Percentiles rank a stretch among this genome's conserved stretches.
These are phyloP conservation scores for Canavalia ensiformis DNA, from an alignment of 306 rosid species.

Conservation along the genomic window DNA sequence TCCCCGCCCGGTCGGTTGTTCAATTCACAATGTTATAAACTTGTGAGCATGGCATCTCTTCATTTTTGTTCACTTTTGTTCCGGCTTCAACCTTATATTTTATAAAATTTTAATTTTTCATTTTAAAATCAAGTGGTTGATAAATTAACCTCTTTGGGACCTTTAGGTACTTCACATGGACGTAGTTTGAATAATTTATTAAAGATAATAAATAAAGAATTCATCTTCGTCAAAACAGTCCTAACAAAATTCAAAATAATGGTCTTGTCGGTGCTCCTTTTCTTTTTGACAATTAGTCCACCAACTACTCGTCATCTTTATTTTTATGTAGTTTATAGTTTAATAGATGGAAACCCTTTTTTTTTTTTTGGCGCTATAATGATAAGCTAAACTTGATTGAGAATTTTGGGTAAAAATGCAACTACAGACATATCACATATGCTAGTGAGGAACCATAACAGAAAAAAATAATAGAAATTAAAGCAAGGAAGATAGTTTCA, in stretches of 20 bases:
- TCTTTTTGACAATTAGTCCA: constrained; percentile 25
- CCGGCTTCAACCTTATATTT: neutral
- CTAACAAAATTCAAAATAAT: constrained; percentile 41
- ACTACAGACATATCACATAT: too few relatives aligned
- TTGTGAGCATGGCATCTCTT: neutral
- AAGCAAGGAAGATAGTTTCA: neutral
- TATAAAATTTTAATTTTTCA: neutral
- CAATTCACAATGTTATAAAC: neutral
- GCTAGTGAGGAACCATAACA: neutral
- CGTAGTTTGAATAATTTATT: constrained; percentile 1
- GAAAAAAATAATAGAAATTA: neutral
- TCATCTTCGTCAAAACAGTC: neutral
- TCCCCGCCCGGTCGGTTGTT: neutral
- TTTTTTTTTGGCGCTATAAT: neutral
- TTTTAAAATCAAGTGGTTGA: constrained; percentile 36
- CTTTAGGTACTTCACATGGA: constrained; percentile 48
- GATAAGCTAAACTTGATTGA: neutral
- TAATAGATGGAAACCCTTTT: neutral
- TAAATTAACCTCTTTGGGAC: neutral
- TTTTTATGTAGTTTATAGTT: neutral
- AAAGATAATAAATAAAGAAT: neutral
- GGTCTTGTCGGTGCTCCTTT: constrained; percentile 48
- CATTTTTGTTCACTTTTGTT: neutral
- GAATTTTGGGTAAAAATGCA: neutral
- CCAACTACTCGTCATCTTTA: neutral